Base-by-base conservation (phyloP, 2,329 filamentous ascomycete species). In the Chrysosporium queenslandicum region DNA sequence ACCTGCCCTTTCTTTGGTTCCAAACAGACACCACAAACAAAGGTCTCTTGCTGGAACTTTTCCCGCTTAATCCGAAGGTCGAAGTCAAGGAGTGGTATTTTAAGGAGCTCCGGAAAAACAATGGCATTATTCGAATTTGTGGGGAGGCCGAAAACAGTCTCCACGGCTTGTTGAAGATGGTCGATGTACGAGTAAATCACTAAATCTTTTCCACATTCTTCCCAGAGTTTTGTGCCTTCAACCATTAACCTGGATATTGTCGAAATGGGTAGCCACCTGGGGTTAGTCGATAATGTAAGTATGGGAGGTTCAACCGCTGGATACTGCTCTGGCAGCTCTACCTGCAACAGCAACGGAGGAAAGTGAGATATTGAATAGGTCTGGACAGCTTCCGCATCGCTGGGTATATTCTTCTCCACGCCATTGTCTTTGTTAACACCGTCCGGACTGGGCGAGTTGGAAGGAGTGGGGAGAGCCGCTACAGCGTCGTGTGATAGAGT, bases 1-100 rank as follows among this genome's bases (percentile, higher is more conserved):
- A 75, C 78, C 0, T 73, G 69, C 1, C 92, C 92, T 66, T 94
- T 96, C 68, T 95, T 95, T 0, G 89, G 89, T 66, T 97, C 91
- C 43, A 96, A 70, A 64, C 90, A 96, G 45, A 97, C 78, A 1
- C 85, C 87, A 59, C 91, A 97, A 49, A 90, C 82, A 63, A 92
- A 96, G 0, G 87, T 94, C 60, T 84, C 85, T 58, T 81, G 81
- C 55, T 92, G 83, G 64, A 96, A 97, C 0, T 82, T 81, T 20
- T 80, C 79, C 51, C 80, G 79, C 63, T 85, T 85, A 5, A 85
- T 82, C 56, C 83, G 82, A 54, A 80, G 82, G 62, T 95, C 86
- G 61, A 86, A 88, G 58, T 89, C 85, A 40, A 95, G 68, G 12
- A 96, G 74, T 4, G 82, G 77, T 16, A 87, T 79, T 67, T 87